These are phyloP conservation scores for Escallonia herrerae DNA, from an alignment of 129 eudicot species.

Conservation along the genomic window DNA sequence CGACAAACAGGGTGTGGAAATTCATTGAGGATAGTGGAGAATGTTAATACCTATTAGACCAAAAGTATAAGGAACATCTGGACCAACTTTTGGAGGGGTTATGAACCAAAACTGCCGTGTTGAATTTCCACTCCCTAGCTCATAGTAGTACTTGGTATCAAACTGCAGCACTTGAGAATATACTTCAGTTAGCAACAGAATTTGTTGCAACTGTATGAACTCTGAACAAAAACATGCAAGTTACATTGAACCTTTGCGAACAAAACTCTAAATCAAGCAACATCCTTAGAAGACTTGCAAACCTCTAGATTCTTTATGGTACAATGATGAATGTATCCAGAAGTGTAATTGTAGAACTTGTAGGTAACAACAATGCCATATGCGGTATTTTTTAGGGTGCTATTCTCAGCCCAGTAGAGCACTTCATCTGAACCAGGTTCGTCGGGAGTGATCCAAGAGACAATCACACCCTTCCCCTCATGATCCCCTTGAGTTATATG, in stretches of 20 bases:
- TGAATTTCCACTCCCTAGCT: slow-evolving; percentile 44
- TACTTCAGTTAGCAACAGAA: background rate
- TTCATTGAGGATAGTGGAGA: background rate
- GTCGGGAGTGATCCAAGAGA: slow-evolving; percentile 75
- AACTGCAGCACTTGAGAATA: slow-evolving; percentile 41
- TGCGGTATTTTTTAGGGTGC: slow-evolving; percentile 25
- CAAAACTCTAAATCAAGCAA: too few species aligned
- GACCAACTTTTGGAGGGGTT: slow-evolving; percentile 82
- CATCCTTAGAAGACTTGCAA: background rate
- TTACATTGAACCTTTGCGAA: background rate
- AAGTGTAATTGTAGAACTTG: slow-evolving; percentile 75
- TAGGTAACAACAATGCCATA: slow-evolving; percentile 52
- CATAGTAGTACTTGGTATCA: slow-evolving; percentile 76
- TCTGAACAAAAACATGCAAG: slow-evolving; percentile 11
- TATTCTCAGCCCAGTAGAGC: slow-evolving; percentile 61
- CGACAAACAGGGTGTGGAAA: too few species aligned
- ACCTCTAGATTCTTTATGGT: slow-evolving; percentile 61
- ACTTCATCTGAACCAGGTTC: slow-evolving; percentile 71
- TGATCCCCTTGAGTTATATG: slow-evolving; percentile 95
- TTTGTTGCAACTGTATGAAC: background rate
- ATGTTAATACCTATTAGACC: slow-evolving; percentile 74
- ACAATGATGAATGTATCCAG: slow-evolving; percentile 94
- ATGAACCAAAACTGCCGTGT: slow-evolving; percentile 68
- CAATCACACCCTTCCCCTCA: slow-evolving; percentile 66
- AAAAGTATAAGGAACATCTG: slow-evolving; percentile 89